These are phyloP conservation scores for Dinochytrium kinnereticum DNA, from an alignment of 371 early-diverging fungal genomes.

Conservation along the genomic window DNA sequence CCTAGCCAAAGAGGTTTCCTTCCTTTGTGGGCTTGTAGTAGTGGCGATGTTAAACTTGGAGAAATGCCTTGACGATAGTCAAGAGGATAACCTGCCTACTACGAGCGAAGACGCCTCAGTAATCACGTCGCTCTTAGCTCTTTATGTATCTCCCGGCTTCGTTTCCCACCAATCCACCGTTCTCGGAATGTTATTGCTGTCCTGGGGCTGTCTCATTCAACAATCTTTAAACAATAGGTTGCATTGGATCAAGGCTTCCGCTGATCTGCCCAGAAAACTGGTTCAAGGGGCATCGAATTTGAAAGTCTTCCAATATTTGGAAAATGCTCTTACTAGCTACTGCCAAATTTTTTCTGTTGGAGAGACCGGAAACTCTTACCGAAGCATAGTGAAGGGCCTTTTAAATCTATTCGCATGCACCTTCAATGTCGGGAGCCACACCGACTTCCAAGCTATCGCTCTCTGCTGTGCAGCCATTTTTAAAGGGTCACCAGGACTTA, in stretches of 20 bases:
- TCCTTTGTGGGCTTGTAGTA: conserved; percentile 38
- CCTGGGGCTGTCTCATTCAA: conserved; percentile 33
- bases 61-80: too few species aligned
- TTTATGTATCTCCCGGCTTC: conserved; percentile 10
- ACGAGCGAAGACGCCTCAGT: conserved; percentile 1
- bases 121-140: conserved; percentile 12
- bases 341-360: conserved; percentile 1
- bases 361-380: conserved; percentile 22
- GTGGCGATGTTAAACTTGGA: conserved; percentile 37
- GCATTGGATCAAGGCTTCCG: conserved; percentile 6
- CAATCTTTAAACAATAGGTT: not conserved
- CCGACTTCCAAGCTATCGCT: conserved; percentile 35
- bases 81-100: not conserved
- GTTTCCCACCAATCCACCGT: conserved; percentile 17
- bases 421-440: conserved; percentile 34
- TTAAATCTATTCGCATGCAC: conserved; percentile 29
- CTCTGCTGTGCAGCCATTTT: conserved; percentile 34
- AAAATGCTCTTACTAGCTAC: not conserved
- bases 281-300: conserved; percentile 15
- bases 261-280: not conserved
- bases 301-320: conserved; percentile 25
- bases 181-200: conserved; percentile 25
- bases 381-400: conserved; percentile 47
- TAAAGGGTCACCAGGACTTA: conserved; percentile 30
- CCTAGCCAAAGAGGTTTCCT: conserved; percentile 30